Percentiles rank a stretch among this genome's conserved stretches.
phyloP scores from a whole-genome alignment of 805 yeast species.

The Clavispora asparagi region DNA sequence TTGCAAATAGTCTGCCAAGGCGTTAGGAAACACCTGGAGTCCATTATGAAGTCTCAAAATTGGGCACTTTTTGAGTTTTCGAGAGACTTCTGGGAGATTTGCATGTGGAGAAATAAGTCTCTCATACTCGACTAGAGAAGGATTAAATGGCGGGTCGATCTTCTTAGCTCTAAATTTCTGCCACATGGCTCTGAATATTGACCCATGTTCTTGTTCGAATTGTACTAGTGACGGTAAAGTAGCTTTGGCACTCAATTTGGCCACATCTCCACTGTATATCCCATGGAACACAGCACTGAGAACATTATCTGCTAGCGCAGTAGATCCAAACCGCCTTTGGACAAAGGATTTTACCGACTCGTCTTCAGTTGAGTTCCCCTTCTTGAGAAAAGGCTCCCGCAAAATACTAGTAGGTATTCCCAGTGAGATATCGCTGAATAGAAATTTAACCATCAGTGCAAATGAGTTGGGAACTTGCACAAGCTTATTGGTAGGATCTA shows the following conservation, averaged over 20 bases:
- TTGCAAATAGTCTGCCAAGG: conserved; percentile 34
- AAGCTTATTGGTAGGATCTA: conserved; percentile 43
- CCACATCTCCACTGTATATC: conserved; percentile 73
- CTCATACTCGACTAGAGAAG: conserved; percentile 32
- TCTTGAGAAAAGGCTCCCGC: conserved; percentile 46
- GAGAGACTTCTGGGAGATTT: conserved; percentile 32
- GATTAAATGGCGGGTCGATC: conserved; percentile 3
- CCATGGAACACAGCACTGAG: conserved; percentile 85
- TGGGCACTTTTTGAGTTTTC: conserved; percentile 48
- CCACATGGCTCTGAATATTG: conserved; percentile 45
- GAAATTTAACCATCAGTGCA: conserved; percentile 23
- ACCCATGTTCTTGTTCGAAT: conserved; percentile 57
- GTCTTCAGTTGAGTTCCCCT: conserved; percentile 36
- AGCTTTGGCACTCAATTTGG: conserved; percentile 58
- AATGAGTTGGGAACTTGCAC: conserved; percentile 50
- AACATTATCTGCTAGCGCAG: conserved; percentile 47
- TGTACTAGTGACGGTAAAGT: conserved; percentile 52
- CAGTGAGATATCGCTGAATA: conserved; percentile 40
- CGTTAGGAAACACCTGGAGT: conserved; percentile 46
- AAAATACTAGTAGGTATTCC: conserved; percentile 42
- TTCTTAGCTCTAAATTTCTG: conserved; percentile 20
- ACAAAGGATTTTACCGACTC: conserved; percentile 70
- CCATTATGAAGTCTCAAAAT: conserved; percentile 58
- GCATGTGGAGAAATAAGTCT: conserved; percentile 34
- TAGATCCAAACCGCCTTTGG: conserved; percentile 60